Base-by-base conservation (phyloP, 371 early-diverging fungal species). In the Saksenaea vasiformis region DNA sequence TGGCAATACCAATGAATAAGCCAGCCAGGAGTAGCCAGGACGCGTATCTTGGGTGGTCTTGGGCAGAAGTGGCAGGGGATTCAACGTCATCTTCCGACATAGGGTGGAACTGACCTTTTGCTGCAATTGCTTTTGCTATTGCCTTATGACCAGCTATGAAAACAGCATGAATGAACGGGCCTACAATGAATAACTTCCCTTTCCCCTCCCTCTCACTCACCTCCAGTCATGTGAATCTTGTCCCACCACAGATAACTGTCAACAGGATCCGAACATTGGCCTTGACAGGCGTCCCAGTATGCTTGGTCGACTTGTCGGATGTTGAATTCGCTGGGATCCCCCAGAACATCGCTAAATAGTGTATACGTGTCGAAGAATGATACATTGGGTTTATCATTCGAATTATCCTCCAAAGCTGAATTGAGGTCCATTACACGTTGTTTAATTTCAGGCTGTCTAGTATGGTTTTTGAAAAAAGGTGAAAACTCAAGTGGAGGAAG, bases 231-330 rank as follows among this genome's bases (percentile, higher is more conserved):
- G 61, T 78, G 81, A 19, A 78, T 56, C 0, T 27, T 31, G 59
- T 80, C 81, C 73, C 75, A 80, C 81, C 81, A 80, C 39, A 80
- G 62, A 64, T 78, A 78, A 9, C 62, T 60, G 53, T 80, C 62
- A 3, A 78, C 54, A 10, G 67, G 27, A 38, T 78, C 69, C 1
- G 28, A 17, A 28, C 81, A 80, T 14, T 63, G 61, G 1, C 78
- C 81, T 44, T 76, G 76, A 62, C 81, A 80, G 17, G 22, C 64
- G 5, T 78, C 73, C 81, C 81, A 80, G 56, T 80, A 80, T n/a
- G 81, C 76, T 17, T 72, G 54, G 0, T 80, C 75, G 17, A 78
- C 77, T 56, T 80, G 60, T 19, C 69, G 59, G 9, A 80, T 69
- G 2, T 62, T 56, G 38, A 70, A 72, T 10, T 55, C 61, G 34